These are phyloP conservation scores for Dovyalis caffra DNA, from an alignment of 345 rosid genomes.

Conservation along the genomic window DNA sequence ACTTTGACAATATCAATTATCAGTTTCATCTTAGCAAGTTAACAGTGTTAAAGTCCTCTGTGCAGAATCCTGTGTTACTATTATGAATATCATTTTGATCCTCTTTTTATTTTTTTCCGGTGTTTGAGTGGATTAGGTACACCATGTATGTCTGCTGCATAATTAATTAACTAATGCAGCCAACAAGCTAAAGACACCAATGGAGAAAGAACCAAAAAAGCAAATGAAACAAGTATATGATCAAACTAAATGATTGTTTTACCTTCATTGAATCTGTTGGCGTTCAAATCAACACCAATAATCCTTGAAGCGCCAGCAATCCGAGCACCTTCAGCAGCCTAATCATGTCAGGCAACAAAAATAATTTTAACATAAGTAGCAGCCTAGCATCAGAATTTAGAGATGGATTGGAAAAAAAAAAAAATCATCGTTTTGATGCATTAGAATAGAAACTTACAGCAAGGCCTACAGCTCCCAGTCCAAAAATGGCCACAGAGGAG, in stretches of 20 bases:
- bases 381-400: too few relatives aligned
- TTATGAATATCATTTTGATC: too few relatives aligned
- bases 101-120: too few relatives aligned
- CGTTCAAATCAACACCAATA: slow-evolving; percentile 41
- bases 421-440: background rate
- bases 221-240: background rate
- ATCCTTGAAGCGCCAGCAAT: slow-evolving; percentile 42
- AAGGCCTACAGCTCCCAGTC: slow-evolving; percentile 45
- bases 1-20: too few relatives aligned
- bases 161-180: background rate
- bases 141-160: background rate
- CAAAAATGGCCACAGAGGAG: slow-evolving; percentile 41
- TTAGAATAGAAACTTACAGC: slow-evolving; percentile 23
- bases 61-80: background rate
- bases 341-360: background rate
- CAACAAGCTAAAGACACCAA: background rate
- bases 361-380: background rate
- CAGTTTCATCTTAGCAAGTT: background rate
- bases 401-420: background rate
- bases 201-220: background rate
- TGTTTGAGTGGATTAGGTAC: too few relatives aligned
- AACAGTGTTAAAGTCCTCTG: background rate
- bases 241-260: background rate
- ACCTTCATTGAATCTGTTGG: slow-evolving; percentile 27
- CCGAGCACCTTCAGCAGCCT: slow-evolving; percentile 42